Percentiles rank a stretch among this genome's conserved stretches.
Conservation (phyloP, 2,329 filamentous ascomycete species). For the Alternaria sp. region DNA sequence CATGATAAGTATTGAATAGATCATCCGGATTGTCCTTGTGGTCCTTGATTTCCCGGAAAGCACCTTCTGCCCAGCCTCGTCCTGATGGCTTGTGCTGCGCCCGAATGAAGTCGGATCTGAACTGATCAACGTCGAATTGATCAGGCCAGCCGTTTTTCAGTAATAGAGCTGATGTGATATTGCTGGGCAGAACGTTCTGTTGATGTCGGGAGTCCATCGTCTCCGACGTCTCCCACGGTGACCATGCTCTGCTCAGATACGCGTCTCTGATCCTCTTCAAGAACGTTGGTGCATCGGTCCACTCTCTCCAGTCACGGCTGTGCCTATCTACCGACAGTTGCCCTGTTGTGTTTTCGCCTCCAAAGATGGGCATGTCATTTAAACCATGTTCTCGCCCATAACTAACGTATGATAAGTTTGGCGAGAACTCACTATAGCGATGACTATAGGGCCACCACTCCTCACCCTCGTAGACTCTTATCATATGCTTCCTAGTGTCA, state of each 20-base stretch:
- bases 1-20: not conserved
- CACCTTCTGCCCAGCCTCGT: conserved; percentile 11
- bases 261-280: conserved; percentile 19
- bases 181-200: conserved; percentile 5
- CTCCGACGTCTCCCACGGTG: conserved; percentile 28
- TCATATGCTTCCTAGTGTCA: conserved; percentile 19
- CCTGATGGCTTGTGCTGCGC: conserved; percentile 12
- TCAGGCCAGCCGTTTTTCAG: conserved; percentile 22
- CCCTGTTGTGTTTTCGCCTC: not conserved
- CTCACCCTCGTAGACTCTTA: conserved; percentile 22
- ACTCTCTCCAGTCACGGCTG: not conserved
- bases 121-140: conserved; percentile 14
- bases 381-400: not conserved
- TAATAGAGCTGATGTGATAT: conserved; percentile 10
- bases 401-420: too few relatives aligned
- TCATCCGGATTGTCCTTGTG: conserved; percentile 4
- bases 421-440: not conserved
- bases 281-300: conserved; percentile 19
- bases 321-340: not conserved
- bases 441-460: not conserved
- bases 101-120: conserved; percentile 25
- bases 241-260: conserved; percentile 14
- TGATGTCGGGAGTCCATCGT: not conserved
- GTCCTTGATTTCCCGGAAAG: not conserved
- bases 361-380: not conserved